These are phyloP conservation scores for Penicillium longicatenatum DNA, from an alignment of 495 filamentous ascomycete genomes.

Conservation along the genomic window DNA sequence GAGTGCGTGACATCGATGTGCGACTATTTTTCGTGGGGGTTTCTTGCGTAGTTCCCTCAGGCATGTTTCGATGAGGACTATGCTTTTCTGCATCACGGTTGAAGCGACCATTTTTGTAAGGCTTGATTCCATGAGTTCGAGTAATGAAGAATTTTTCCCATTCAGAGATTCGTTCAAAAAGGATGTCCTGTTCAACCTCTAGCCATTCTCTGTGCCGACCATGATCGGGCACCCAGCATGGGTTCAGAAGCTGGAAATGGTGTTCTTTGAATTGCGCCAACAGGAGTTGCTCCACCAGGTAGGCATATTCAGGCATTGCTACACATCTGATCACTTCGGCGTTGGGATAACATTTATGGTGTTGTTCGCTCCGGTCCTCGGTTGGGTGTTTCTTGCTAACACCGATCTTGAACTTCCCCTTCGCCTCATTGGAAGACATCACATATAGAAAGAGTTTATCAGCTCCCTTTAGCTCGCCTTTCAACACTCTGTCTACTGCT, in stretches of 20 bases:
- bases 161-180: neutral
- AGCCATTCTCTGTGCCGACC: neutral
- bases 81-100: neutral
- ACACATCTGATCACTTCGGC: neutral
- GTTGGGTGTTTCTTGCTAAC: neutral
- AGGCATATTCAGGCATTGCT: neutral
- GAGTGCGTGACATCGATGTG: neutral
- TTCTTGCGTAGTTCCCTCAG: neutral
- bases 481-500: neutral
- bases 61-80: neutral
- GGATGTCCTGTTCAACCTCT: neutral
- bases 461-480: neutral
- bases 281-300: neutral
- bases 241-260: neutral
- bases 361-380: neutral
- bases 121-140: neutral
- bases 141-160: neutral
- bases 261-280: neutral
- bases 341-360: neutral
- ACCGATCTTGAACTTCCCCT: neutral
- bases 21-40: neutral
- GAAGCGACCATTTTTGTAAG: neutral
- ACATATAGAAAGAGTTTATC: neutral
- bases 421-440: neutral
- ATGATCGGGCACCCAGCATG: neutral